Conservation (phyloP, 805 yeast species). For the Lipomyces yamanashiensis region DNA sequence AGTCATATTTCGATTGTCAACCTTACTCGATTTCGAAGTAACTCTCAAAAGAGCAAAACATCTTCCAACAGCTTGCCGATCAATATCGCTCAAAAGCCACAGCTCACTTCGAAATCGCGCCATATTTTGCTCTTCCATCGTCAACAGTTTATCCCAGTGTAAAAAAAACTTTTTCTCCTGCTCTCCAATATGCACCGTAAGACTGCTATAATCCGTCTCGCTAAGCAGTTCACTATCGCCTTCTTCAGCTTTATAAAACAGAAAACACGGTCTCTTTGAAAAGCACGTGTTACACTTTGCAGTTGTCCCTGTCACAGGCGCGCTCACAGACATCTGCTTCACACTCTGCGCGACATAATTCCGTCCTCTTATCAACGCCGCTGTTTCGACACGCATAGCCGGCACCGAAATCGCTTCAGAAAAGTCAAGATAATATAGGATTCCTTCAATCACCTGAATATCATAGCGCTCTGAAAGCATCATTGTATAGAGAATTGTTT, state of each 20-base stretch:
- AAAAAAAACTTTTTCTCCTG: constrained; percentile 60
- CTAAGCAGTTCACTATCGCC: constrained; percentile 40
- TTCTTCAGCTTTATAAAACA: constrained; percentile 59
- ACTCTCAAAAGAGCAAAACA: constrained; percentile 57
- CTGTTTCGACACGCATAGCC: constrained; percentile 59
- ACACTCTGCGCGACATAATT: constrained; percentile 68
- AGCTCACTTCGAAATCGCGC: constrained; percentile 61
- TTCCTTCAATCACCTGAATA: constrained; percentile 60
- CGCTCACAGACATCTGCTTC: constrained; percentile 45
- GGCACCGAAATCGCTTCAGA: constrained; percentile 60
- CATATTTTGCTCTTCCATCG: constrained; percentile 71
- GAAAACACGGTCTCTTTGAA: constrained; percentile 39
- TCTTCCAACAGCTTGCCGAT: constrained; percentile 68
- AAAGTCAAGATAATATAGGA: constrained; percentile 74
- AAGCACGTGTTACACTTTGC: constrained; percentile 40
- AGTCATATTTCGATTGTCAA: neutral
- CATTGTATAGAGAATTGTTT: constrained; percentile 79
- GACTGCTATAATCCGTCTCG: constrained; percentile 47
- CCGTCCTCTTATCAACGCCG: constrained; percentile 70
- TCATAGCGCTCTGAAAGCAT: constrained; percentile 76
- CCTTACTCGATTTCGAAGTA: constrained; percentile 1
- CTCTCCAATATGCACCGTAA: constrained; percentile 58
- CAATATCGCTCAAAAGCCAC: constrained; percentile 65
- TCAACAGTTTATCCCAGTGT: constrained; percentile 74
- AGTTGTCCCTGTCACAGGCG: constrained; percentile 18